Evolutionary conservation across 257 asterid genomes (phyloP).

Genomic region (Primulina eburnea): DNA sequence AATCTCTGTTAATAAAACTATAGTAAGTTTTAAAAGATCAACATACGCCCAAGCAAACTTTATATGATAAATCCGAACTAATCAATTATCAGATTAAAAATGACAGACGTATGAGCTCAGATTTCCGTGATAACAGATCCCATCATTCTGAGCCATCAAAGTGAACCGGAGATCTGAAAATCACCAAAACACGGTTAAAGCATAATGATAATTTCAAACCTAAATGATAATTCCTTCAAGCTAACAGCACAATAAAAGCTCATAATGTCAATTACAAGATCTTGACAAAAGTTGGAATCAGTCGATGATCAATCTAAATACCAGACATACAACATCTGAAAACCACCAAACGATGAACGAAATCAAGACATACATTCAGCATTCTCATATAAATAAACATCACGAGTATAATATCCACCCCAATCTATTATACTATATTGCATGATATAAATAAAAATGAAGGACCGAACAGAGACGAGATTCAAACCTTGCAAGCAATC

Average conservation of each 20-base stretch:
- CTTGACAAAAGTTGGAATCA: background rate
- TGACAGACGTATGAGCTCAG: background rate
- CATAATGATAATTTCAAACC: background rate
- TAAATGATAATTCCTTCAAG: conserved; percentile 30
- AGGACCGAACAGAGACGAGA: background rate
- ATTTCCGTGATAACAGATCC: background rate
- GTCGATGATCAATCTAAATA: background rate
- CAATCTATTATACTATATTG: too few relatives aligned
- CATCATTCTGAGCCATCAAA: background rate
- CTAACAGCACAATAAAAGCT: background rate
- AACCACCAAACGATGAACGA: too few relatives aligned
- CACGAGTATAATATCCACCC: background rate
- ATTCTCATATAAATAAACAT: background rate
- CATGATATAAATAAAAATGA: background rate
- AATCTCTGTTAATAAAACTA: background rate
- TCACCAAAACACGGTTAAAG: too few relatives aligned
- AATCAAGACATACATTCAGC: too few relatives aligned
- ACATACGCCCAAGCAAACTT: background rate
- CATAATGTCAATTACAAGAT: background rate
- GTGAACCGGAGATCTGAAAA: background rate
- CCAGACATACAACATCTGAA: background rate
- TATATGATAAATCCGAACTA: background rate
- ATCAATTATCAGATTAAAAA: background rate
- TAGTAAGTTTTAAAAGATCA: background rate
- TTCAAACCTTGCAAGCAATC: conserved; percentile 63